Evolutionary conservation across 192 early-diverging fungal genomes (phyloP).

Genomic region (Coemansia sp.): DNA sequence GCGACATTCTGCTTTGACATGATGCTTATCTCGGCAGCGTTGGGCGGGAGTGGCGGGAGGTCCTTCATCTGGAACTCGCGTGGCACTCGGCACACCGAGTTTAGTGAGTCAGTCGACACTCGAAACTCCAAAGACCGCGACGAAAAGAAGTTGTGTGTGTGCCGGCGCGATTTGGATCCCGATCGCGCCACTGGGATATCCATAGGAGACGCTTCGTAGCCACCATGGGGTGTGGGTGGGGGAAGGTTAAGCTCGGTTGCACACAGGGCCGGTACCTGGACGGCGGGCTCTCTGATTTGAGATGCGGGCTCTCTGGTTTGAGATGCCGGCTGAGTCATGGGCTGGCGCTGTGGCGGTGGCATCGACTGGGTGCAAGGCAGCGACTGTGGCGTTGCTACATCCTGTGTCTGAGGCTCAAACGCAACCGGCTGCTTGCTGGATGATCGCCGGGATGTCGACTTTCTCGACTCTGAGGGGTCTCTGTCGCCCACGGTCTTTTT

Average conservation of each 20-base stretch:
- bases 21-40: constrained; percentile 30
- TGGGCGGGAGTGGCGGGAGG: constrained; percentile 47
- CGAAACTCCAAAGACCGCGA: constrained; percentile 14
- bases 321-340: background rate
- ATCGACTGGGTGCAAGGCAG: background rate
- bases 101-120: constrained; percentile 22
- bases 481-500: constrained; percentile 10
- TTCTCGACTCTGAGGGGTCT: background rate
- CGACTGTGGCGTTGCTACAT: background rate
- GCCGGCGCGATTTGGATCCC: constrained; percentile 30
- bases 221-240: constrained; percentile 15
- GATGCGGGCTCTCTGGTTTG: background rate
- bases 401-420: constrained; percentile 4
- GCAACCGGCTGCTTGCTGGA: constrained; percentile 2
- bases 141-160: constrained; percentile 51
- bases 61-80: constrained; percentile 52
- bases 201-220: background rate
- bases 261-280: constrained; percentile 5
- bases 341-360: background rate
- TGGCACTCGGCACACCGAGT: constrained; percentile 19
- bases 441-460: background rate
- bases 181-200: background rate
- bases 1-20: constrained; percentile 8
- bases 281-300: background rate
- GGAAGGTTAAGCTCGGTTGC: constrained; percentile 24